Percentiles rank a stretch among this genome's conserved stretches.
Evolutionary conservation across 805 yeast genomes (phyloP).

Genomic region (Candida odintsovae): DNA sequence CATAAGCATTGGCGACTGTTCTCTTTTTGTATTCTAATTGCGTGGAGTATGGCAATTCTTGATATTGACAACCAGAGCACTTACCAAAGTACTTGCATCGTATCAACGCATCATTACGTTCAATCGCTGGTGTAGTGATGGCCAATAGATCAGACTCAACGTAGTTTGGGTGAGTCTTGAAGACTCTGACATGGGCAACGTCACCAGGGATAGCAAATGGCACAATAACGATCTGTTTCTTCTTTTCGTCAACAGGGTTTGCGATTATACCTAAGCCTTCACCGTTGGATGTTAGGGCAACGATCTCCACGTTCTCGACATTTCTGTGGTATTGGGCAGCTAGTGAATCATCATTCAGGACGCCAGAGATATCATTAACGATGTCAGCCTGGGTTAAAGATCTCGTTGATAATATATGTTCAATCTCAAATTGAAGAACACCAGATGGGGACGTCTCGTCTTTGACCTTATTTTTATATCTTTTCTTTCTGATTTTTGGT

Average conservation of each 20-base stretch:
- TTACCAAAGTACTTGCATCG: slow-evolving; percentile 82
- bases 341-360: slow-evolving; percentile 52
- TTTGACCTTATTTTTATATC: slow-evolving; percentile 55
- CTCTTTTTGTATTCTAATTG: slow-evolving; percentile 69
- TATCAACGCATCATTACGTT: slow-evolving; percentile 51
- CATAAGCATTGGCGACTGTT: slow-evolving; percentile 78
- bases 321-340: slow-evolving; percentile 49
- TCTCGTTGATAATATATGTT: slow-evolving; percentile 42
- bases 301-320: slow-evolving; percentile 52
- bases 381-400: slow-evolving; percentile 40
- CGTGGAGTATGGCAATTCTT: slow-evolving; percentile 62
- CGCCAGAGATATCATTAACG: slow-evolving; percentile 57
- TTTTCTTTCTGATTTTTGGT: slow-evolving; percentile 32
- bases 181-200: slow-evolving; percentile 58
- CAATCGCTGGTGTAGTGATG: slow-evolving; percentile 36
- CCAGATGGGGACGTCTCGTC: slow-evolving; percentile 83
- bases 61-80: slow-evolving; percentile 95
- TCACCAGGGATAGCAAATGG: slow-evolving; percentile 94
- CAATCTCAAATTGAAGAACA: slow-evolving; percentile 68
- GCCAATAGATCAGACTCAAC: slow-evolving; percentile 69
- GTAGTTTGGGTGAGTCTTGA: slow-evolving; percentile 69
- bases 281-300: slow-evolving; percentile 68
- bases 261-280: slow-evolving; percentile 75
- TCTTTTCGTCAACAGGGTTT: slow-evolving; percentile 43
- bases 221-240: slow-evolving; percentile 61